phyloP scores from a whole-genome alignment of 768 basidiomycete genomes.

The Cystobasidium tubakii region DNA sequence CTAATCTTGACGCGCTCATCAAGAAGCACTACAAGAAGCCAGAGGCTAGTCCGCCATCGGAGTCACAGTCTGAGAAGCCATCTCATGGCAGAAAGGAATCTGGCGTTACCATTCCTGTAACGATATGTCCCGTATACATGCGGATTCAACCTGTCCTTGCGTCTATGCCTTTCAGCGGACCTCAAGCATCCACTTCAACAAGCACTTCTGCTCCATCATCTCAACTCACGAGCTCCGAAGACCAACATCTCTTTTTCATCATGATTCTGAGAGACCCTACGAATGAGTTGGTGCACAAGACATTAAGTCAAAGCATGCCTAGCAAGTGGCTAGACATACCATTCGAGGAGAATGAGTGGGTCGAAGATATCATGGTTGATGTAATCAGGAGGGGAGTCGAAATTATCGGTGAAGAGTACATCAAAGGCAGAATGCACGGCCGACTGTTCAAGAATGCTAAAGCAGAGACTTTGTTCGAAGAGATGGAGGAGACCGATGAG shows the following conservation, averaged over 20 bases:
- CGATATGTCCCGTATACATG: constrained; percentile 83
- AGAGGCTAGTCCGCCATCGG: background rate
- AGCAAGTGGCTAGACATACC: constrained; percentile 75
- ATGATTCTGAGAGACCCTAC: constrained; percentile 69
- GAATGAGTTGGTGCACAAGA: constrained; percentile 69
- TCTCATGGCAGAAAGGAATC: constrained; percentile 9
- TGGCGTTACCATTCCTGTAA: constrained; percentile 51
- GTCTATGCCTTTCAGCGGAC: constrained; percentile 50
- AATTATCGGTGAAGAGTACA: constrained; percentile 84
- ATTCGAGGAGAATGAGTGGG: constrained; percentile 84
- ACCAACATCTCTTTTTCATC: constrained; percentile 63
- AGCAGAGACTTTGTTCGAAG: constrained; percentile 33
- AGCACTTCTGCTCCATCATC: constrained; percentile 38
- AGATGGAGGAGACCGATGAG: constrained; percentile 25
- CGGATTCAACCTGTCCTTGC: constrained; percentile 82
- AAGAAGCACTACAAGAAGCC: constrained; percentile 37
- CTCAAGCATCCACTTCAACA: constrained; percentile 45
- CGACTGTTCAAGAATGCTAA: constrained; percentile 34
- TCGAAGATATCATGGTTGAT: constrained; percentile 89
- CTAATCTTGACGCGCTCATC: constrained; percentile 49
- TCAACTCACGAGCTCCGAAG: constrained; percentile 41
- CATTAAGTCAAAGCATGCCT: constrained; percentile 76
- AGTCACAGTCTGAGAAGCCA: background rate
- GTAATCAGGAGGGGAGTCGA: constrained; percentile 75
- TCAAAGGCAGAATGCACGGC: constrained; percentile 69